Evolutionary conservation across 2,329 filamentous ascomycete species (phyloP), one percentile per base, ranked within the genome.

Genomic region (Fusarium multiceps): DNA sequence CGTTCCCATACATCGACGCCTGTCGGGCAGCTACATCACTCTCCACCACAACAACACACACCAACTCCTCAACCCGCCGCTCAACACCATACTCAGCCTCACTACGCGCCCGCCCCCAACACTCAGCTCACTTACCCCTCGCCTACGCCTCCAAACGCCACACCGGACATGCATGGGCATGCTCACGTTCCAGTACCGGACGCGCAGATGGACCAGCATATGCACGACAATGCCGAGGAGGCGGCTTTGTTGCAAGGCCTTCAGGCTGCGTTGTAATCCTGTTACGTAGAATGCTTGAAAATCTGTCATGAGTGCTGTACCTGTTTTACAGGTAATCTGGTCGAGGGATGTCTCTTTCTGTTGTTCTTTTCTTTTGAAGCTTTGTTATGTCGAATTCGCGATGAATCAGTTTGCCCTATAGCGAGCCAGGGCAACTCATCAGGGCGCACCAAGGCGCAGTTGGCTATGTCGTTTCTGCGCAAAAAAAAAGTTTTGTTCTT

Each of bases 151-250:
- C 46, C 63, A 16, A 75, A 72, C 20, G 68, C 72, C 6, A 55
- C 69, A 20, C 73, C 73, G 23, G 62, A 73, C 32, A 68, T 72
- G 49, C 68, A 71, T 11, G 69, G 77, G 57, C 63, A 72, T 40
- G 50, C 67, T n/a, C 73, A 75, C 14, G 56, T 55, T 18, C 63
- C 63, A 21, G 62, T 65, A 23, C 66, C 73, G 20, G 66, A 48
- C 28, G 68, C 69, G 14, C 57, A 73, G 9, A 54, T 60, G 51
- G 72, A 76, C 11, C 63, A 66, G 27, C 63, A 66, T 25, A 50
- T 73, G 58, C 72, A 80, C 55, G 78, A 80, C 56, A 78, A 79
- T 40, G 78, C 74, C 23, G 77, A 77, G 16, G 79, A 80, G 55
- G 78, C 74, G 21, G 78, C 78, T 23, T 68, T 80, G 18, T 57